A percentile compares a stretch with the other conserved stretches of the same genome.
These are phyloP conservation scores for Coniella lustricola DNA, from an alignment of 2,329 filamentous ascomycete genomes.

Conservation along the genomic window DNA sequence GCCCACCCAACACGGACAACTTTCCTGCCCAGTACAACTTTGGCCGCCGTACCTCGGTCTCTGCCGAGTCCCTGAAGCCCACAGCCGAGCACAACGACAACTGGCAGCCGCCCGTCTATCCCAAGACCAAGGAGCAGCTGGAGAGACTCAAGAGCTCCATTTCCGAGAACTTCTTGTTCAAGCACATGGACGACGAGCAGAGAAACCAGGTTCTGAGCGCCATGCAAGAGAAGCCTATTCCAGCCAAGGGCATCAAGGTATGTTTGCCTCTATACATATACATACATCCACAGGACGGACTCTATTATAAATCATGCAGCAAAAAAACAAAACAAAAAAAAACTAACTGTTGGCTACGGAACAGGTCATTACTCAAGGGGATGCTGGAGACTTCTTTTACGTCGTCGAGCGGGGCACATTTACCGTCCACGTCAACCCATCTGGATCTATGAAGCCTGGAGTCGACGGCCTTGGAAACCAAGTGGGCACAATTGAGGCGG, in stretches of 20 bases:
- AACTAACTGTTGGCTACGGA: conserved; percentile 1
- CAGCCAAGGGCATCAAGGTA: conserved; percentile 75
- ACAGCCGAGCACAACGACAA: conserved; percentile 76
- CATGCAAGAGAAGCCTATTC: conserved; percentile 89
- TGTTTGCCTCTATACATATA: no score
- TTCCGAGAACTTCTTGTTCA: conserved; percentile 86
- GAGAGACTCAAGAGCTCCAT: conserved; percentile 74
- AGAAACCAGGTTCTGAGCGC: conserved; percentile 80
- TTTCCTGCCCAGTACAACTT: conserved; percentile 93
- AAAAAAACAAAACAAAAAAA: not conserved
- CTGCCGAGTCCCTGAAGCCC: conserved; percentile 91
- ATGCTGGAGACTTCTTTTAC: conserved; percentile 96
- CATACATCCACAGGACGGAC: not conserved
- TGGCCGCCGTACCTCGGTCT: conserved; percentile 88
- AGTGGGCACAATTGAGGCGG: conserved; percentile 74
- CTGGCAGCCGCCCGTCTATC: conserved; percentile 81
- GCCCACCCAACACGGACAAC: conserved; percentile 53
- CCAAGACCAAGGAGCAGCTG: conserved; percentile 77
- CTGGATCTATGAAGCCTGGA: conserved; percentile 71
- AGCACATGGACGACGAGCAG: conserved; percentile 90
- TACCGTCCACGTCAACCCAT: conserved; percentile 80
- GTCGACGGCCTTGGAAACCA: conserved; percentile 74
- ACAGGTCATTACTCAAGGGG: conserved; percentile 90
- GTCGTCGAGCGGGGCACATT: conserved; percentile 88
- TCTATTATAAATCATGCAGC: no score